Evolutionary conservation across 495 filamentous ascomycete species (phyloP), one percentile per base, ranked within the genome.

Genomic region (Chlorociboria aeruginascens): DNA sequence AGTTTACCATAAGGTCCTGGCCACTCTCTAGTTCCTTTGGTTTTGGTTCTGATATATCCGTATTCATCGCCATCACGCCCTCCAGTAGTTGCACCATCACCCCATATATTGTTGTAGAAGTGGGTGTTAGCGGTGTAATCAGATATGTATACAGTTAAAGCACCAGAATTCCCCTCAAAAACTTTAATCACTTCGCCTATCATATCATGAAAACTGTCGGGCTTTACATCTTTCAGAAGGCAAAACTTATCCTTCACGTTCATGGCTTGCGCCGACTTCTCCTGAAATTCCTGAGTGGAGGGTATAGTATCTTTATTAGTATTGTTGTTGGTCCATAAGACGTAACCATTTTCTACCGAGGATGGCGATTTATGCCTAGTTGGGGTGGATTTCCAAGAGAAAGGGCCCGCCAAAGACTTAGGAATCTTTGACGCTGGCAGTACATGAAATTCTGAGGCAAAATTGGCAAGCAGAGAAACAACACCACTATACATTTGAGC

Each of bases 71-170:
- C 76, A 38, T 76, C 68, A 14, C 53, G 57, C 6, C 61, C 67
- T 43, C 65, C 57, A 32, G 62, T 52, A 25, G 63, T 59, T 8
- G 62, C 57, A 14, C 60, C 65, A 12, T 68, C 65, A 50, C 69
- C 72, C 16, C 65, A 68, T 42, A 81, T 78, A 31, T 79, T 63
- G 38, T 60, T 45, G 35, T 70, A 77, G 16, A 97, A 75, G 30
- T 55, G 47, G 0, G 63, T 54, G 50, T 93, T 83, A 20, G 71
- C 59, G 8, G 89, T 94, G 63, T 94, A 98, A 61, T 98, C 92
- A 0, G 86, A 89, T 13, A 95, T 60, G 62, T 89, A 88, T 0
- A 98, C 37, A 1, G 82, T 77, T 14, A 73, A 60, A 45, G 61
- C 73, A 13, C 69, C 68, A 28, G 60, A 63, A 30, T 63, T 60